Base-by-base conservation (phyloP, 164 flowering plant genomes). In the Nymphaea colorata region DNA sequence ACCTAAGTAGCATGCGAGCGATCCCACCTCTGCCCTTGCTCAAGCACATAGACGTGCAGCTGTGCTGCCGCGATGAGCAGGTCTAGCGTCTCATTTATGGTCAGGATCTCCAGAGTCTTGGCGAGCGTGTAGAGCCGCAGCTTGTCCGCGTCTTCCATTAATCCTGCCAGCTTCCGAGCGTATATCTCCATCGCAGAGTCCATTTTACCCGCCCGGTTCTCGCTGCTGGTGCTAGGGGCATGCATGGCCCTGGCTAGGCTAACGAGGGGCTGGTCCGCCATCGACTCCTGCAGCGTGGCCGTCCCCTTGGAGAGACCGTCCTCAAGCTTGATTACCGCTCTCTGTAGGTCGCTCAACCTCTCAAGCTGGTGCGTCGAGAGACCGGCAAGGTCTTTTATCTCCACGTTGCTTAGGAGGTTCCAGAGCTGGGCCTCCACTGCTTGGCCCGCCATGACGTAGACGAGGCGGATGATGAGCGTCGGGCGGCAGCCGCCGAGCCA, bases 401-500 rank as follows among this genome's bases (percentile, higher is more conserved):
- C 47, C 14, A 83, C 41, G 8, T 89, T 89, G 2, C 73, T 68
- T 6, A 84, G 69, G 43, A 85, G 42, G 18, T 80, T 82, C 0
- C n/a, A 61, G 14, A 87, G 74, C 4, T 60, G 70, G 6, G 75
- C 73, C 71, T 90, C 89, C 43, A 86, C 64, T 61, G 86, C 90
- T 3, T 81, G 41, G 16, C 93, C 88, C 3, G 84, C 74, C 64
- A 80, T 84, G 63, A 93, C 84, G 79, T 86, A 88, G 44, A 88
- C 79, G 47, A 90, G 68, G 71, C 87, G 92, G 65, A 90, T 81
- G 4, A 91, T 88, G 80, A 78, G 77, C 71, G 68, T 81, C 15
- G 94, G 94, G 6, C 97, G 68, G 88, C 90, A 90, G 2, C 92
- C 97, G 5, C 92, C 92, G 36, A 88, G 78, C 97, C 97, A 90